Evolutionary conservation across 2,329 filamentous ascomycete species (phyloP), one percentile per base, ranked within the genome.

Genomic region (Lasiodiplodia citricola): DNA sequence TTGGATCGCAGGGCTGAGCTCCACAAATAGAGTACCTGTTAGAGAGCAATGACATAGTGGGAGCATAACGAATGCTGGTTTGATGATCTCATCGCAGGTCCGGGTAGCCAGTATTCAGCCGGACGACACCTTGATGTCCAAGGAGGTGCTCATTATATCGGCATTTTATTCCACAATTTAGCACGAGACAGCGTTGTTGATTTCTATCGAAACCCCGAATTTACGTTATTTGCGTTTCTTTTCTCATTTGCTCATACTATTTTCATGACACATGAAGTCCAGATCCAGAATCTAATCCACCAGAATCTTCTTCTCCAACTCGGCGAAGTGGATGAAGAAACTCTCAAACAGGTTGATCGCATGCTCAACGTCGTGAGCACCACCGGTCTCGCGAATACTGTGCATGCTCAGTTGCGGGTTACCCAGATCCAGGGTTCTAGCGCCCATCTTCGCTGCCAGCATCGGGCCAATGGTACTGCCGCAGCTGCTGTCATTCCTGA

Each of bases 391-490:
- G 67, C 96, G 90, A 76, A 97, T 97, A 77, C 92, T 96, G 82
- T 98, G 95, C 96, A 98, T 98, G 78, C 92, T 94, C 72, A 97
- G 84, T 83, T 98, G 95, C 35, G 95, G 91, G 81, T 97, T 98
- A 11, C 95, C 95, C 68, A 98, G 82, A 81, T 99, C 96, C 55
- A 99, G 85, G 1, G 96, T 98, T 71, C 96, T 87, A 67, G 93
- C 90, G 68, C 96, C 96, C 74, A 98, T 84, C 69, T 91, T 91
- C 28, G 95, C 94, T 66, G 92, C 92, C 56, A 98, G 85, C 90
- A 97, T 97, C n/a, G 96, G 96, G 0, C 96, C 96, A 76, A 99
- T 99, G 44, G 96, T 99, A 83, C 92, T 95, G 68, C 96, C 96
- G 80, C 96, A 99, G 65, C 92, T 89, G 4, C 92, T 96, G 79